Conservation (phyloP, 2,329 filamentous ascomycete genomes). For the Fusarium haematococcum region DNA sequence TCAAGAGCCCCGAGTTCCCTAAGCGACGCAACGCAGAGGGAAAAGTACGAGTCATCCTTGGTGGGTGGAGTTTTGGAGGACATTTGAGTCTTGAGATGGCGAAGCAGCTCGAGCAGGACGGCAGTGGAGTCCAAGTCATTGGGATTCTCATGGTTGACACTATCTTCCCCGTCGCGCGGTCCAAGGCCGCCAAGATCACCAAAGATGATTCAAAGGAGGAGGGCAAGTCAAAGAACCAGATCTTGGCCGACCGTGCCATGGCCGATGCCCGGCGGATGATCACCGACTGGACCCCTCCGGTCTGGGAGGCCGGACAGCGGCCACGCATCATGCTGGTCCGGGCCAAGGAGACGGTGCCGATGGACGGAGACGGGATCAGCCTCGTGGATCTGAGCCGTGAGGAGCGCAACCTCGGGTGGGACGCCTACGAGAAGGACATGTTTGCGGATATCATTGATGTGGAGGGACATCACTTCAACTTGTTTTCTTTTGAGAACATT, state of each 20-base stretch:
- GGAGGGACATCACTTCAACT: slow-evolving; percentile 64
- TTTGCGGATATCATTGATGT: slow-evolving; percentile 61
- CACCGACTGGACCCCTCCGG: slow-evolving; percentile 54
- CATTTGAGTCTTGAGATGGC: slow-evolving; percentile 64
- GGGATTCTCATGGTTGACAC: slow-evolving; percentile 68
- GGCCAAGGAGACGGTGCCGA: slow-evolving; percentile 56
- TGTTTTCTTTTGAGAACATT: slow-evolving; percentile 53
- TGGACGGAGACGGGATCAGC: slow-evolving; percentile 41
- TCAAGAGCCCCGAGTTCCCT: slow-evolving; percentile 48
- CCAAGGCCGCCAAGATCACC: slow-evolving; percentile 11
- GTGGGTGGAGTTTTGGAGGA: slow-evolving; percentile 69
- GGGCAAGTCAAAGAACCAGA: slow-evolving; percentile 51
- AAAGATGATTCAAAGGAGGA: slow-evolving; percentile 35
- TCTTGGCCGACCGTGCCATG: slow-evolving; percentile 55
- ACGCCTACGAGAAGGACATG: slow-evolving; percentile 57
- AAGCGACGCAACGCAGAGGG: slow-evolving; percentile 42
- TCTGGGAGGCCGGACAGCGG: slow-evolving; percentile 48
- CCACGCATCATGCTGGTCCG: slow-evolving; percentile 61
- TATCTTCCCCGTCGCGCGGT: slow-evolving; percentile 50
- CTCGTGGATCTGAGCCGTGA: slow-evolving; percentile 59
- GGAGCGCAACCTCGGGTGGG: slow-evolving; percentile 62
- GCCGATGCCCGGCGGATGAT: slow-evolving; percentile 56
- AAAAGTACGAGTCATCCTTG: slow-evolving; percentile 58
- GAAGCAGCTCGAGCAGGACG: slow-evolving; percentile 54
- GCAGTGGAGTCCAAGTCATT: slow-evolving; percentile 53